Percentiles rank a stretch among this genome's conserved stretches.
These are phyloP conservation scores for Auxenochlorella pyrenoidosa DNA, from an alignment of 139 green algal species.

Conservation along the genomic window DNA sequence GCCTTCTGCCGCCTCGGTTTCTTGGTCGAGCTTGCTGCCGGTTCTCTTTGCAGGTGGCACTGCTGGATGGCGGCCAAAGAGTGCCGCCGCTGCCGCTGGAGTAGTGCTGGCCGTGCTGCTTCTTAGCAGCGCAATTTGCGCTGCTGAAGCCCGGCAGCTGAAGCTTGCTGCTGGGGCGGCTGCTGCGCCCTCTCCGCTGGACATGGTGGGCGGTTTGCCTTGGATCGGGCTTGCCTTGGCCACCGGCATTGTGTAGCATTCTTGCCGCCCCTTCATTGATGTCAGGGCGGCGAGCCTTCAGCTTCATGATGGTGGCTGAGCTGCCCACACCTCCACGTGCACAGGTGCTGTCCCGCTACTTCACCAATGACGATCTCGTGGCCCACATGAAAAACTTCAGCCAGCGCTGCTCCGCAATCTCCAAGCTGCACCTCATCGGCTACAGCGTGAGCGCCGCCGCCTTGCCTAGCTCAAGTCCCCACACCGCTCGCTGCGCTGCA, in stretches of 20 bases:
- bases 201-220: background rate
- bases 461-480: no score
- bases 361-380: slow-evolving; percentile 14
- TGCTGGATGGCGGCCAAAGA: no score
- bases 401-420: slow-evolving; percentile 7
- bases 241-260: background rate
- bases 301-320: background rate
- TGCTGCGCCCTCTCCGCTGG: background rate
- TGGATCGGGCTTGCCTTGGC: background rate
- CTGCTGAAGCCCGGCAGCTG: background rate
- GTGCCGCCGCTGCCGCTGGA: background rate
- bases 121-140: background rate
- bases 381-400: slow-evolving; percentile 17
- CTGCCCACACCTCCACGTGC: no score
- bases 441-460: background rate
- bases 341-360: slow-evolving; percentile 8
- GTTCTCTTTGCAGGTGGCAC: no score
- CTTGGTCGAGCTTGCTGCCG: no score
- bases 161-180: no score
- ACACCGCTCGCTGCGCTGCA: background rate
- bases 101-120: background rate
- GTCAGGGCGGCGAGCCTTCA: background rate
- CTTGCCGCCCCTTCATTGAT: background rate
- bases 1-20: no score
- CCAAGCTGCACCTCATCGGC: slow-evolving; percentile 18